These are phyloP conservation scores for Astrothelium subdiscretum DNA, from an alignment of 495 filamentous ascomycete genomes.

Conservation along the genomic window DNA sequence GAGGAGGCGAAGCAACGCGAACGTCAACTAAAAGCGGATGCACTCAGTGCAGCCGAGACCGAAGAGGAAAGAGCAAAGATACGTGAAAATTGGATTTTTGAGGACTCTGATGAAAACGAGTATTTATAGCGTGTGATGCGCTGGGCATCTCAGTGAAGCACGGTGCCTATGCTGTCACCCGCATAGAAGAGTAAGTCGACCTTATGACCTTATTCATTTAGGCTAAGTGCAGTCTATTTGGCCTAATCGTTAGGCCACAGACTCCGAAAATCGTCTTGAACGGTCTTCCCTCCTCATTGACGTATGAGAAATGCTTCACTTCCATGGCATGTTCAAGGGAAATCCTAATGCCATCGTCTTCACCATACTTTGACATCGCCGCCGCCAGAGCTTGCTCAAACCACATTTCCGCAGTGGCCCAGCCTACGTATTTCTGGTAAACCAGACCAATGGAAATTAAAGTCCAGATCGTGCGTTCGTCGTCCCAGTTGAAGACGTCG, in stretches of 20 bases:
- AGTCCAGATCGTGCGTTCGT: constrained; percentile 6
- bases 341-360: background rate
- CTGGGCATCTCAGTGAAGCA: no score
- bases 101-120: constrained; percentile 21
- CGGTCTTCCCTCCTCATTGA: background rate
- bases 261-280: constrained; percentile 3
- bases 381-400: background rate
- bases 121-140: constrained; percentile 10
- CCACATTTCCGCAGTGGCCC: background rate
- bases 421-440: background rate
- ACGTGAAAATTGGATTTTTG: constrained; percentile 24
- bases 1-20: constrained; percentile 13
- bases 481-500: background rate
- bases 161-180: no score
- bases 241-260: constrained; percentile 1
- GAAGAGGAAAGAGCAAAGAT: constrained; percentile 14
- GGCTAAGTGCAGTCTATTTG: background rate
- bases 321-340: constrained; percentile 4
- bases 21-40: constrained; percentile 14
- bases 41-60: constrained; percentile 19
- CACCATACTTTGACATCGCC: background rate
- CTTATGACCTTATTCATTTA: no score
- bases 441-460: constrained; percentile 1
- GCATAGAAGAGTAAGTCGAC: no score
- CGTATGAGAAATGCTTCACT: background rate